Evolutionary conservation across 305 asterid genomes (phyloP).

Genomic region (Caryopteris hybrid): DNA sequence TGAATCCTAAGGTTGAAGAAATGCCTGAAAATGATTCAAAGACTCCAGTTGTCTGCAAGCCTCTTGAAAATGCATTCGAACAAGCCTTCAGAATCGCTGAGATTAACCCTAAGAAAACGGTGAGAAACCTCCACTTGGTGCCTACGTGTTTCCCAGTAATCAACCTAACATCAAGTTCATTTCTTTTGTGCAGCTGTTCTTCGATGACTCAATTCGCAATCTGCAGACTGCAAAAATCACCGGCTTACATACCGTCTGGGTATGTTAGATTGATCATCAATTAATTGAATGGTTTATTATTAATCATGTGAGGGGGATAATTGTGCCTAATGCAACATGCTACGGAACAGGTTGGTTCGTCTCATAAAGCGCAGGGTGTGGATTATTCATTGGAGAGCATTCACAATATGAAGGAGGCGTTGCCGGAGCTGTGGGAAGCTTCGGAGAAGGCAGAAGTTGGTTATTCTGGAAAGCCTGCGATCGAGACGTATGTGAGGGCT

Average conservation of each 20-base stretch:
- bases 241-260: conserved; percentile 81
- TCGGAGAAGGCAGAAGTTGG: conserved; percentile 35
- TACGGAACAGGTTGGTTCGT: conserved; percentile 59
- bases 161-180: not conserved
- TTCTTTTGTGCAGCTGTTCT: conserved; percentile 54
- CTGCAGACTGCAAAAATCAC: conserved; percentile 57
- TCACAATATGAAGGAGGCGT: conserved; percentile 84
- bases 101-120: conserved; percentile 72
- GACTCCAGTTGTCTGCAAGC: conserved; percentile 69
- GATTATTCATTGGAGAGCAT: conserved; percentile 82
- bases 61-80: conserved; percentile 59
- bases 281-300: not conserved
- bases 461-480: conserved; percentile 44
- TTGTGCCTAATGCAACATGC: not conserved
- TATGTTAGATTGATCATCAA: conserved; percentile 22
- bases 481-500: conserved; percentile 65
- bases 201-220: conserved; percentile 87
- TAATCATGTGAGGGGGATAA: not conserved
- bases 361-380: conserved; percentile 52
- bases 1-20: conserved; percentile 49
- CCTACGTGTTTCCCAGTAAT: not conserved
- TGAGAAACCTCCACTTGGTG: conserved; percentile 16
- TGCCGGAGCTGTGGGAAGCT: conserved; percentile 88
- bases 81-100: conserved; percentile 59
- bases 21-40: conserved; percentile 18